Conservation (phyloP, 495 filamentous ascomycete genomes). For the Hypomontagnella monticulosa region DNA sequence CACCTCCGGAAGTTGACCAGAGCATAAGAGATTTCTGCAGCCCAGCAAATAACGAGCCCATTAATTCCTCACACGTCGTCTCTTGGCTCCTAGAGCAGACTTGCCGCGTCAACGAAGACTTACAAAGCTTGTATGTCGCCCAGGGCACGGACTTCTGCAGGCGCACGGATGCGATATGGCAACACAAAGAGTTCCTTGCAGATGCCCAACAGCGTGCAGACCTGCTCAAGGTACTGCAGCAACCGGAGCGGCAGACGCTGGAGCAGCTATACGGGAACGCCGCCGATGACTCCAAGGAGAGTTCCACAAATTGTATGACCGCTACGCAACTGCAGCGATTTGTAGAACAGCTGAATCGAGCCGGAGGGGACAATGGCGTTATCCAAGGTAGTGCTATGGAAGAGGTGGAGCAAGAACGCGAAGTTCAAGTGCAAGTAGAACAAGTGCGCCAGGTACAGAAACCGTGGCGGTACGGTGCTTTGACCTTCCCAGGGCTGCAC, state of each 20-base stretch:
- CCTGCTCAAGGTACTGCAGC: conserved; percentile 42
- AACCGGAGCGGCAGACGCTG: conserved; percentile 51
- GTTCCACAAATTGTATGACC: not conserved
- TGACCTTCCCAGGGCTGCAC: conserved; percentile 49
- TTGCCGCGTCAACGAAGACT: conserved; percentile 63
- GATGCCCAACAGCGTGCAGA: conserved; percentile 15
- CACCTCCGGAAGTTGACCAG: conserved; percentile 56
- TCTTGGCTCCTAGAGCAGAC: conserved; percentile 70
- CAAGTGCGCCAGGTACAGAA: conserved; percentile 59
- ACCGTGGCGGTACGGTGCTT: conserved; percentile 36
- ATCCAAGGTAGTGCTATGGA: conserved; percentile 44
- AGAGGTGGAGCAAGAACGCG: conserved; percentile 64
- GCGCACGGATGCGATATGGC: conserved; percentile 45
- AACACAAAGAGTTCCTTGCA: conserved; percentile 33
- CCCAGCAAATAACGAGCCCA: not conserved
- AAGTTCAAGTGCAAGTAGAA: conserved; percentile 60
- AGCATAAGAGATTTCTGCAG: conserved; percentile 52
- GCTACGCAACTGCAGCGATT: conserved; percentile 25
- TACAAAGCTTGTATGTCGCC: conserved; percentile 64
- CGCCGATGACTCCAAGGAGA: not conserved
- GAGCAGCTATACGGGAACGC: conserved; percentile 46
- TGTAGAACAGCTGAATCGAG: not conserved
- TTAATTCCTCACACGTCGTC: conserved; percentile 47
- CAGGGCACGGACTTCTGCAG: conserved; percentile 68
- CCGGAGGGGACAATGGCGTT: not conserved